Evolutionary conservation across 768 basidiomycete species (phyloP).

Genomic region (Royoungia palumana): DNA sequence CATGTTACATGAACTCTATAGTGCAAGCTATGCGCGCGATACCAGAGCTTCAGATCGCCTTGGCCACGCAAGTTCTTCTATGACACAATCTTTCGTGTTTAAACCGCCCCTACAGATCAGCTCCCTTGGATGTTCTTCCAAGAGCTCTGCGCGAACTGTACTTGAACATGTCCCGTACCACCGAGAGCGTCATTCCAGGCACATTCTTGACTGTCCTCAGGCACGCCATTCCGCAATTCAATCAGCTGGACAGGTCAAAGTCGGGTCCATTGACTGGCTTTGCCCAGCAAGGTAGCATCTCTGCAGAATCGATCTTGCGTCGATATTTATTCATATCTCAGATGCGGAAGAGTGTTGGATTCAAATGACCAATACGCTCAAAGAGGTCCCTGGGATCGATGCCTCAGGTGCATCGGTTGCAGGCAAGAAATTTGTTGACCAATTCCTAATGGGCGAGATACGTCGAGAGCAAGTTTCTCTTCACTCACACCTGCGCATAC

Average conservation of each 20-base stretch:
- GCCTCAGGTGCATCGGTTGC: conserved; percentile 28
- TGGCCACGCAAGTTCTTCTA: conserved; percentile 49
- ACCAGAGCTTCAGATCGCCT: conserved; percentile 78
- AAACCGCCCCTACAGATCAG: conserved; percentile 24
- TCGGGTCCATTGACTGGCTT: conserved; percentile 46
- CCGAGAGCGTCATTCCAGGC: conserved; percentile 69
- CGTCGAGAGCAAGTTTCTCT: conserved; percentile 51
- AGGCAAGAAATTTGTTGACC: conserved; percentile 66
- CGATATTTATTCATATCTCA: conserved; percentile 18
- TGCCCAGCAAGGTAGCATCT: conserved; percentile 69
- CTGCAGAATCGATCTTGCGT: not conserved
- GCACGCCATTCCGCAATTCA: conserved; percentile 85
- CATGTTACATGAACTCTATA: conserved; percentile 97
- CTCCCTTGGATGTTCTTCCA: conserved; percentile 41
- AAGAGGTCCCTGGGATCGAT: conserved; percentile 57
- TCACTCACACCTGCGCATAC: not conserved
- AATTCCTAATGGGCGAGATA: conserved; percentile 78
- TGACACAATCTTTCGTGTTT: not conserved
- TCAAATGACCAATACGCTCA: conserved; percentile 67
- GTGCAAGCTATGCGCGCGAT: conserved; percentile 92
- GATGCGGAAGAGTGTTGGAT: conserved; percentile 92
- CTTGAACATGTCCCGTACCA: conserved; percentile 66
- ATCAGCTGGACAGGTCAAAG: conserved; percentile 56
- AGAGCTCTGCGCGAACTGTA: conserved; percentile 69
- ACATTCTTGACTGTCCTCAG: conserved; percentile 70